phyloP scores from a whole-genome alignment of 1,284 basidiomycete species.

The Trichosporon asahii region DNA sequence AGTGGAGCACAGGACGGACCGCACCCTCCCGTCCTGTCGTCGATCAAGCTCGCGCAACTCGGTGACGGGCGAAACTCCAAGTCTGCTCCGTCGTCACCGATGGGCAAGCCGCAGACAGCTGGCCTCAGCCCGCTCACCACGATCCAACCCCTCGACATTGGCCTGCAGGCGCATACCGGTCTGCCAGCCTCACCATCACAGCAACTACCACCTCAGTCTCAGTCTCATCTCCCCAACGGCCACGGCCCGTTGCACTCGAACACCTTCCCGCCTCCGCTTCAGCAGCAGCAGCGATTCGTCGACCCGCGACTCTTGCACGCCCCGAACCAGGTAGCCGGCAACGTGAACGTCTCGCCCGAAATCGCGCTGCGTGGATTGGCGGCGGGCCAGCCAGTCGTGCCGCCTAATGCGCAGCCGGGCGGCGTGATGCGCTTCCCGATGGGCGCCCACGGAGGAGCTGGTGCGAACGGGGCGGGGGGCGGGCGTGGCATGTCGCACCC shows the following conservation, averaged over 20 bases:
- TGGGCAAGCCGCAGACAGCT: background rate
- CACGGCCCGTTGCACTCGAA: background rate
- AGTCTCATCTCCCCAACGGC: background rate
- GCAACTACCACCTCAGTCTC: background rate
- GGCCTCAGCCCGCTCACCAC: constrained; percentile 19
- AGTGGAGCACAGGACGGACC: background rate
- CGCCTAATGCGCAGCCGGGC: background rate
- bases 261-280: background rate
- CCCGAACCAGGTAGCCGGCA: background rate
- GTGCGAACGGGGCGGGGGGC: background rate
- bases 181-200: background rate
- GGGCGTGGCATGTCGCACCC: background rate
- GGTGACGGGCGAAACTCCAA: constrained; percentile 3
- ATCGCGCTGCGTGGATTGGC: constrained; percentile 5
- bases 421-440: background rate
- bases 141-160: constrained; percentile 19
- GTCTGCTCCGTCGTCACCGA: constrained; percentile 20
- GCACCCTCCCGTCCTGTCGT: background rate
- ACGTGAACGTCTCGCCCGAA: constrained; percentile 18
- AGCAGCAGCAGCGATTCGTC: background rate
- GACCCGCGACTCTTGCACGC: background rate
- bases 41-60: background rate
- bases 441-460: background rate
- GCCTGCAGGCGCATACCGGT: background rate
- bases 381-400: background rate